Percentiles rank a stretch among this genome's conserved stretches.
phyloP scores from a whole-genome alignment of 2,329 filamentous ascomycete genomes.

The Alternaria sp. region DNA sequence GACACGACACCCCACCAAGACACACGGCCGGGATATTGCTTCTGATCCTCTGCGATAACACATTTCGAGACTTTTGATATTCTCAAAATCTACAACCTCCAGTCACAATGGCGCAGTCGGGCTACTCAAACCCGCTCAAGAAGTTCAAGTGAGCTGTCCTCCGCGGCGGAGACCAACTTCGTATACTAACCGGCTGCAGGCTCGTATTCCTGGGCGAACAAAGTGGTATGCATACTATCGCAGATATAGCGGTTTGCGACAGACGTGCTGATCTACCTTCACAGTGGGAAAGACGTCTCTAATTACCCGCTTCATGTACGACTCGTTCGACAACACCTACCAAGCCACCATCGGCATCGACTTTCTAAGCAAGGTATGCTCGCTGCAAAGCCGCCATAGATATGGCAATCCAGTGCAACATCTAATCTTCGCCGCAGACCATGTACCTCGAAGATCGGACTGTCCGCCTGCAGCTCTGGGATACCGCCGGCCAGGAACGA shows the following conservation, averaged over 20 bases:
- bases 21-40: conserved; percentile 3
- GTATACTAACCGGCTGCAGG: conserved; percentile 58
- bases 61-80: background rate
- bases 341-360: conserved; percentile 99
- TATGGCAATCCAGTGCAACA: background rate
- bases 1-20: conserved; percentile 18
- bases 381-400: background rate
- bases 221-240: conserved; percentile 73
- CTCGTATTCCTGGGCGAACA: conserved; percentile 98
- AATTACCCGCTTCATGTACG: conserved; percentile 99
- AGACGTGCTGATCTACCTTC: conserved; percentile 22
- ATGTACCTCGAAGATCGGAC: conserved; percentile 99
- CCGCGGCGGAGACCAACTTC: conserved; percentile 12
- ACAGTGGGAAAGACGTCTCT: conserved; percentile 97
- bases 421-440: conserved; percentile 63
- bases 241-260: background rate
- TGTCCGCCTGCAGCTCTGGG: conserved; percentile 96
- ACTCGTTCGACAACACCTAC: conserved; percentile 99
- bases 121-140: conserved; percentile 98
- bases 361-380: conserved; percentile 89
- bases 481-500: conserved; percentile 95
- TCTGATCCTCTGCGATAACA: background rate
- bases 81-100: background rate
- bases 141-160: conserved; percentile 84
- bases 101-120: conserved; percentile 76